Evolutionary conservation across 1,284 basidiomycete genomes (phyloP).

Genomic region (Ceratobasidium sp.): DNA sequence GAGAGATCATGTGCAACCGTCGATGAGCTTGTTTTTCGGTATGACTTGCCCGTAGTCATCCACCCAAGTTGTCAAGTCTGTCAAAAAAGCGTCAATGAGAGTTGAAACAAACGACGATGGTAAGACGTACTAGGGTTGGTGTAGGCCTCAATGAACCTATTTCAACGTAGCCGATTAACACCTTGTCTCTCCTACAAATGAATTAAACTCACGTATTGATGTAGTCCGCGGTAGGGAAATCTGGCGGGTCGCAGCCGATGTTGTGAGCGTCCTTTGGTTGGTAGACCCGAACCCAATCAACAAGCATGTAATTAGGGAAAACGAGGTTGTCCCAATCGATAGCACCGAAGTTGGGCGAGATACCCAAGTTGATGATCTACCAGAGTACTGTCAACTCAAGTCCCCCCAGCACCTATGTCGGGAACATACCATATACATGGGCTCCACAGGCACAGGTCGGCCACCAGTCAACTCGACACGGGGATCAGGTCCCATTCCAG

Average conservation of each 20-base stretch:
- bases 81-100: constrained; percentile 8
- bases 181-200: constrained; percentile 71
- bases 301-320: constrained; percentile 63
- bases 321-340: constrained; percentile 74
- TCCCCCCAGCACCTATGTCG: constrained; percentile 52
- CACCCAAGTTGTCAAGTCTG: constrained; percentile 51
- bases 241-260: constrained; percentile 84
- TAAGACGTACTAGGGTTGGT: constrained; percentile 49
- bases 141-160: constrained; percentile 59
- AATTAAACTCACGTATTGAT: constrained; percentile 72
- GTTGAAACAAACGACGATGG: not conserved
- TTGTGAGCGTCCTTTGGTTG: constrained; percentile 76
- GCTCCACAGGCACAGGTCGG: constrained; percentile 85
- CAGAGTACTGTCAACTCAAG: constrained; percentile 51
- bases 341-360: constrained; percentile 81
- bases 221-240: constrained; percentile 82
- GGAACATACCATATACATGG: constrained; percentile 66
- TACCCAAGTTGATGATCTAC: constrained; percentile 88
- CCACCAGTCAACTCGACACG: constrained; percentile 77
- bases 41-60: constrained; percentile 42
- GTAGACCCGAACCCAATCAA: constrained; percentile 91
- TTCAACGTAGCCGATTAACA: constrained; percentile 57
- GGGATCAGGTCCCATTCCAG: constrained; percentile 77
- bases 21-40: constrained; percentile 48
- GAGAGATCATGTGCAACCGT: constrained; percentile 39